Base-by-base conservation (phyloP, 768 basidiomycete genomes). In the Leccinum disarticulatum region DNA sequence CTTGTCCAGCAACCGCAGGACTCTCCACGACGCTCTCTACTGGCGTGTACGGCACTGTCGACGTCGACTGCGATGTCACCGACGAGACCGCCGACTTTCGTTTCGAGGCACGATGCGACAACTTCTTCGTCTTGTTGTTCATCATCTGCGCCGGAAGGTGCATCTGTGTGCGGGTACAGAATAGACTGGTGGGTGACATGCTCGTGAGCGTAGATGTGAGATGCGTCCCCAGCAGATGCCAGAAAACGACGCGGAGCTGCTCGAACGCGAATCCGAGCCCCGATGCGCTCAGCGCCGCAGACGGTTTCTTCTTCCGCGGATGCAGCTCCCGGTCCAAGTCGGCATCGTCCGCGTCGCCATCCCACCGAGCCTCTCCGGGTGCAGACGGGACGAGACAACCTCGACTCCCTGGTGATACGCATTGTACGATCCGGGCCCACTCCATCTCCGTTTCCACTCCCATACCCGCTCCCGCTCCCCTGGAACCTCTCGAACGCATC, bases 401-500 rank as follows among this genome's bases (percentile, higher is more conserved):
- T 41, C 31, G 4, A 15, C 53, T 11, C 8, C n/a, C 17, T 25
- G 58, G 11, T 31, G 61, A 11, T 54, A 54, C 47, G 13, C 25
- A 11, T 33, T 13, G 2, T n/a, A 31, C 6, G 55, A 3, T 5
- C 33, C 13, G 1, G 61, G 27, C 2, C 1, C n/a, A n/a, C n/a
- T n/a, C n/a, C n/a, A n/a, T n/a, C 3, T 5, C 19, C 41, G 57
- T 64, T 33, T 1, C 74, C 80, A 61, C 9, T 43, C 41, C n/a
- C 41, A 43, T 43, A 43, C 41, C 41, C 41, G 4, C 4, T 15
- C n/a, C n/a, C 41, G n/a, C 83, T 81, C 7, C 86, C 87, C 61
- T 82, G 87, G 72, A 88, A 88, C 0, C 86, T 87, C 65, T 90
- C 87, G 59, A 90, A 88, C 13, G 77, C 76, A 5, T 11, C 76